A percentile compares a stretch with the other conserved stretches of the same genome.
Evolutionary conservation across 352 stramenopile species (phyloP).

Genomic region (Phytopythium aichiense): DNA sequence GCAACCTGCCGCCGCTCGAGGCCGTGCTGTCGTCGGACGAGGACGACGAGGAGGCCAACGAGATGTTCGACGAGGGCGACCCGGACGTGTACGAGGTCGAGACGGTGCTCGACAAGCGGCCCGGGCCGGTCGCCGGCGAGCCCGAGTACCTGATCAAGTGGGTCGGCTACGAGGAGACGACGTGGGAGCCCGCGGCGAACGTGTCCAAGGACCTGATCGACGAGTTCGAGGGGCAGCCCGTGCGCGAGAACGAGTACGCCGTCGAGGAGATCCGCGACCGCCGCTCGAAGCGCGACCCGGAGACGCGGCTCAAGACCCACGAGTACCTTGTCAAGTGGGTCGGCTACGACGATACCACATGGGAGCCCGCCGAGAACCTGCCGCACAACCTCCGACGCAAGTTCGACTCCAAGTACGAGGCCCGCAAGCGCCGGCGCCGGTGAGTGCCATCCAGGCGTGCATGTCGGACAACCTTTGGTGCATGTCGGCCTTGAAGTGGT

Average conservation of each 20-base stretch:
- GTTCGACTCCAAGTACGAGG: constrained; percentile 75
- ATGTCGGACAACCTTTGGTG: too few relatives aligned
- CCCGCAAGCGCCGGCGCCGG: constrained; percentile 25
- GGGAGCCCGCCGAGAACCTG: constrained; percentile 73
- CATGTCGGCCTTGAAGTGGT: background rate
- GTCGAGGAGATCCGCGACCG: constrained; percentile 72
- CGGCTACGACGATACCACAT: constrained; percentile 76
- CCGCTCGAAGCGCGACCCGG: constrained; percentile 55
- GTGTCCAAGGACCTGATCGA: constrained; percentile 79
- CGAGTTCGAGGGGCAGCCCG: constrained; percentile 65
- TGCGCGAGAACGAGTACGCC: constrained; percentile 76
- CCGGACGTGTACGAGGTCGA: constrained; percentile 84
- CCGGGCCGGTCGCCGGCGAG: constrained; percentile 29
- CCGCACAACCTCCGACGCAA: constrained; percentile 75
- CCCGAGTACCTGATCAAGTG: constrained; percentile 79
- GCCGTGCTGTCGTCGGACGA: constrained; percentile 67
- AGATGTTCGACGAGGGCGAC: constrained; percentile 74
- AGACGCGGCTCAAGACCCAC: constrained; percentile 65
- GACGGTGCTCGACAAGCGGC: constrained; percentile 57
- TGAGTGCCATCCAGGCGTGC: background rate
- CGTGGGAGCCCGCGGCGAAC: constrained; percentile 73
- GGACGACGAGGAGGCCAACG: constrained; percentile 67
- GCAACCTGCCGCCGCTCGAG: constrained; percentile 57
- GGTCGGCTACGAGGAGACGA: constrained; percentile 75
- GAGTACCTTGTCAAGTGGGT: constrained; percentile 87